Evolutionary conservation across 257 asterid species (phyloP), one percentile per base, ranked within the genome.

Genomic region (Rauvolfia tetraphylla): DNA sequence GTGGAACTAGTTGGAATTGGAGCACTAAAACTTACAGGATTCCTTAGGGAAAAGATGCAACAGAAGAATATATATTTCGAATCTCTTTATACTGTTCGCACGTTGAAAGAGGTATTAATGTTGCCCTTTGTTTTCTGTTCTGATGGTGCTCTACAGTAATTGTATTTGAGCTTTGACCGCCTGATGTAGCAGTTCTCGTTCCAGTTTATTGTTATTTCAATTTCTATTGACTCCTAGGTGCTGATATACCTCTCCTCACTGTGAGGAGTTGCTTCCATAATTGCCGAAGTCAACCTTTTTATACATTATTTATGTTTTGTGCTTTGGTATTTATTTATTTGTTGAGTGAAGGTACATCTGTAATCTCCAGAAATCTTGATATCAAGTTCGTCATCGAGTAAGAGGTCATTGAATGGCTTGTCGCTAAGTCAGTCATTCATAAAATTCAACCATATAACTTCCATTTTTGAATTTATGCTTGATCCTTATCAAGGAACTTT

Each of bases 1-100:
- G 92, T 95, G 72, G 96, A 92, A 85, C 87, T 88, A 76, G 83
- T 88, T 31, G 96, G 98, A 85, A 83, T 90, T 75, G 99, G 99
- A 82, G 99, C 98, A 29, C 73, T 92, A 87, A 92, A 95, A 84
- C 96, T 95, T 74, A 92, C 99, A 48, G 93, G 96, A 79, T 92
- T 84, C 76, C 98, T 95, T 72, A 89, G 92, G 79, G 99, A 95
- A 57, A 86, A 79, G 88, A 87, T 95, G 98, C 96, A 86, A 78
- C 93, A 89, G 81, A 88, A 86, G 81, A 92, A 93, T 81, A 83
- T 91, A 73, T 81, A 81, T 76, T 86, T 90, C 78, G 89, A 89
- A 67, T 92, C 99, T 53, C 89, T 91, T 78, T 95, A 95, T 85
- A 95, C 99, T 18, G 98, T 95, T 78, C 96, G 98, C 73, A 72